These are phyloP conservation scores for Seiridium cupressi DNA, from an alignment of 2,329 filamentous ascomycete genomes.

Conservation along the genomic window DNA sequence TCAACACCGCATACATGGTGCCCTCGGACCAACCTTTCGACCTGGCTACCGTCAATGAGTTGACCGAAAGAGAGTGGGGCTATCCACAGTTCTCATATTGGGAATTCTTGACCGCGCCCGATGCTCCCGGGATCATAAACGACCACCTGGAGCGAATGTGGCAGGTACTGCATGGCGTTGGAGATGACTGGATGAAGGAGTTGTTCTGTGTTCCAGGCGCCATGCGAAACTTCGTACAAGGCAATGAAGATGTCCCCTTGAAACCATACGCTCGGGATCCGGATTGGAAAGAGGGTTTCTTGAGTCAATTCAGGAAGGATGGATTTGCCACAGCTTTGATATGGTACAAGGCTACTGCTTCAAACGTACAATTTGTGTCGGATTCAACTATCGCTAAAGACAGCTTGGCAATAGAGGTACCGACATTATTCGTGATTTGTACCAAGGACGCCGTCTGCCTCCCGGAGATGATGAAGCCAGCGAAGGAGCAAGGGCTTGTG, in stretches of 20 bases:
- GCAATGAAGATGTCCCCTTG: constrained; percentile 21
- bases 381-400: constrained; percentile 22
- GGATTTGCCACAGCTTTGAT: constrained; percentile 32
- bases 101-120: constrained; percentile 7
- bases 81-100: constrained; percentile 8
- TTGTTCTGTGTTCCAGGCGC: constrained; percentile 7
- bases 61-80: constrained; percentile 2
- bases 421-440: constrained; percentile 31
- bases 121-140: constrained; percentile 1
- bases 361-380: constrained; percentile 23
- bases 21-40: background rate
- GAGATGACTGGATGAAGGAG: constrained; percentile 1
- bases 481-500: constrained; percentile 23
- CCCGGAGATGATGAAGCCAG: constrained; percentile 25
- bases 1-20: background rate
- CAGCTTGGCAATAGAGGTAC: constrained; percentile 28
- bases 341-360: constrained; percentile 31
- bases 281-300: constrained; percentile 19
- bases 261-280: constrained; percentile 31
- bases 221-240: constrained; percentile 15
- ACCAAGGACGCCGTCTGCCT: constrained; percentile 31
- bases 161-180: constrained; percentile 3
- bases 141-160: constrained; percentile 6
- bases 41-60: background rate
- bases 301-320: constrained; percentile 28